Evolutionary conservation across 2,329 filamentous ascomycete genomes (phyloP), one percentile per base, ranked within the genome.

Genomic region (Aureobasidium sp.): DNA sequence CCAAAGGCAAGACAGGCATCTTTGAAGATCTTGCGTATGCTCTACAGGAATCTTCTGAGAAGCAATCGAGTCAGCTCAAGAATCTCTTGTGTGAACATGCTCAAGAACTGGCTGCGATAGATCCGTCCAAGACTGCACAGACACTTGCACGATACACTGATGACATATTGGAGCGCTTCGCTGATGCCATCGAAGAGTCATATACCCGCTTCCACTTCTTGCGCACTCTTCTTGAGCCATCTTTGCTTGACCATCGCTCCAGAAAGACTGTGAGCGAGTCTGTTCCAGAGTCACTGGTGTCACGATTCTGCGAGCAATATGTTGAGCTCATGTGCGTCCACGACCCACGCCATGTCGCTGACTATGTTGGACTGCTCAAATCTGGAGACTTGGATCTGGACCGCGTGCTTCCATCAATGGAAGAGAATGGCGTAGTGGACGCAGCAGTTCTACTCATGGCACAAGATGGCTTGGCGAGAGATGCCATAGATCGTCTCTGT

Each of bases 371-470:
- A 32, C 66, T 80, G 1, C 76, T 95, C 2, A 86, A 89, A 60
- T 83, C 84, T 3, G 83, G 85, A 10, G 84, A 96, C 64, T 71
- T 98, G 24, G 79, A 83, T 21, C 77, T 98, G 0, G 87, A 93
- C 11, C 79, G 83, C 49, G 77, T 98, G 1, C 75, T 98, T 6
- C 90, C 90, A 3, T 84, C 84, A 0, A 89, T 98, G 76, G 94
- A 98, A 68, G 81, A 86, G 57, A 90, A 84, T 37, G 90, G 90
- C 1, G 88, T 93, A 4, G 82, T 98, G 40, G 93, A 98, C 71
- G 94, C 90, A 4, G 91, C 90, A 1, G 88, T 98, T 6, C 82
- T 95, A 1, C 76, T 98, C 8, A 86, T 98, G 78, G 88, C 89
- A 34, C 81, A 88, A 55, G 90, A 96, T 64, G 93, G 94, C 0